These are phyloP conservation scores for Penicillium palitans DNA, from an alignment of 2,329 filamentous ascomycete species.

Conservation along the genomic window DNA sequence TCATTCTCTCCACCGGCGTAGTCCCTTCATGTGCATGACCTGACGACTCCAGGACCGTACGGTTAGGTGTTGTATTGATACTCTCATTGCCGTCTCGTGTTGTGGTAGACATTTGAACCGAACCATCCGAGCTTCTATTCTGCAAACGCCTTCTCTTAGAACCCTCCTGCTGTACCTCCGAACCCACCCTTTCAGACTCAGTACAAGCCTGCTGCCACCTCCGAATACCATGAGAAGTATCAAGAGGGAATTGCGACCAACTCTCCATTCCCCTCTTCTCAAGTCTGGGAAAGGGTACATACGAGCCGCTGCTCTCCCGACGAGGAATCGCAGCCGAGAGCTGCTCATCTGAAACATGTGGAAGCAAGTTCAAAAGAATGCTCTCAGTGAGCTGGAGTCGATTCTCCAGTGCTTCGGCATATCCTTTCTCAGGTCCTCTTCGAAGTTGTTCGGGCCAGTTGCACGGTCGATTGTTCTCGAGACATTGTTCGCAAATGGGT, in stretches of 20 bases:
- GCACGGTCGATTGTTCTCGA: conserved; percentile 36
- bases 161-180: not conserved
- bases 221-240: conserved; percentile 35
- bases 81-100: not conserved
- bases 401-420: conserved; percentile 47
- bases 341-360: conserved; percentile 35
- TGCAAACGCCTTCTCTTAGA: not conserved
- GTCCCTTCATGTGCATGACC: not conserved
- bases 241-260: conserved; percentile 41
- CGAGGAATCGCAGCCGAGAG: conserved; percentile 28
- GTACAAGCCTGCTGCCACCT: conserved; percentile 39
- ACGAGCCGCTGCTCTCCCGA: conserved; percentile 13
- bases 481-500: conserved; percentile 40
- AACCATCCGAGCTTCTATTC: not conserved
- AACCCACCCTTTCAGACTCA: not conserved
- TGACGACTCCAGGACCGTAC: not conserved
- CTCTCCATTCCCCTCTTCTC: conserved; percentile 39
- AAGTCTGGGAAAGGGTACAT: conserved; percentile 23
- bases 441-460: conserved; percentile 43
- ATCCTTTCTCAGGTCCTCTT: conserved; percentile 50
- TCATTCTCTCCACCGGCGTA: conserved; percentile 17
- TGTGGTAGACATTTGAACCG: not conserved
- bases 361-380: conserved; percentile 41
- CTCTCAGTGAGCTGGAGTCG: conserved; percentile 46
- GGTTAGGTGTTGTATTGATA: not conserved